phyloP scores from a whole-genome alignment of 2,329 filamentous ascomycete species.

The Ophiobolus disseminans region DNA sequence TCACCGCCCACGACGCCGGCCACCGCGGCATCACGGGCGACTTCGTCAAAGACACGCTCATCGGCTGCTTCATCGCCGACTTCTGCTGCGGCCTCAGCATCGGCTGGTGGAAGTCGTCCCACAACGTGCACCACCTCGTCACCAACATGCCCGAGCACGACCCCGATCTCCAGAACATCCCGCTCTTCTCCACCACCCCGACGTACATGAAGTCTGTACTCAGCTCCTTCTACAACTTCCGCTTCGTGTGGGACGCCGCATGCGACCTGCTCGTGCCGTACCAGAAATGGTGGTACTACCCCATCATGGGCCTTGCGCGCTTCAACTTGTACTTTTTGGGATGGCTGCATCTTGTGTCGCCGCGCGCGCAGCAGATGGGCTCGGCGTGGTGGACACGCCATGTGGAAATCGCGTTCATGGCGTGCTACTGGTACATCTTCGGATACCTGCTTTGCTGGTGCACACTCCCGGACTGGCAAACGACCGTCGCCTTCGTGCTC shows the following conservation, averaged over 20 bases:
- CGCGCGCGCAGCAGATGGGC: conserved; percentile 75
- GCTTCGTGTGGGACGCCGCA: conserved; percentile 79
- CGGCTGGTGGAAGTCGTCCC: conserved; percentile 73
- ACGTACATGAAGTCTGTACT: conserved; percentile 75
- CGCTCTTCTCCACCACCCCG: conserved; percentile 86
- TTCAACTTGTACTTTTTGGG: conserved; percentile 88
- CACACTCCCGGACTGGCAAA: conserved; percentile 71
- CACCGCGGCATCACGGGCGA: conserved; percentile 68
- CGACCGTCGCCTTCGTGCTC: conserved; percentile 76
- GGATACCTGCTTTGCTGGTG: conserved; percentile 82
- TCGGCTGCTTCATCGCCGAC: conserved; percentile 69
- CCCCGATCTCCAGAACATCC: conserved; percentile 66
- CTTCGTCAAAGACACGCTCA: conserved; percentile 65
- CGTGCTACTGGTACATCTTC: conserved; percentile 87
- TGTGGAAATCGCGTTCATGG: conserved; percentile 77
- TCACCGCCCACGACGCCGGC: conserved; percentile 70
- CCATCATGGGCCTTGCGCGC: conserved; percentile 78
- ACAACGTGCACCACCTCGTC: conserved; percentile 72
- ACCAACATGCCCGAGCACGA: conserved; percentile 65
- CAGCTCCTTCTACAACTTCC: conserved; percentile 82
- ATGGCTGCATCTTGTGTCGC: conserved; percentile 76
- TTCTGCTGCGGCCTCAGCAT: conserved; percentile 71
- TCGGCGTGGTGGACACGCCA: conserved; percentile 83
- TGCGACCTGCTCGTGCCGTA: conserved; percentile 74
- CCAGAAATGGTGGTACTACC: conserved; percentile 84